phyloP scores from a whole-genome alignment of 108 stramenopile species.

The Schizochytrium sp. region DNA sequence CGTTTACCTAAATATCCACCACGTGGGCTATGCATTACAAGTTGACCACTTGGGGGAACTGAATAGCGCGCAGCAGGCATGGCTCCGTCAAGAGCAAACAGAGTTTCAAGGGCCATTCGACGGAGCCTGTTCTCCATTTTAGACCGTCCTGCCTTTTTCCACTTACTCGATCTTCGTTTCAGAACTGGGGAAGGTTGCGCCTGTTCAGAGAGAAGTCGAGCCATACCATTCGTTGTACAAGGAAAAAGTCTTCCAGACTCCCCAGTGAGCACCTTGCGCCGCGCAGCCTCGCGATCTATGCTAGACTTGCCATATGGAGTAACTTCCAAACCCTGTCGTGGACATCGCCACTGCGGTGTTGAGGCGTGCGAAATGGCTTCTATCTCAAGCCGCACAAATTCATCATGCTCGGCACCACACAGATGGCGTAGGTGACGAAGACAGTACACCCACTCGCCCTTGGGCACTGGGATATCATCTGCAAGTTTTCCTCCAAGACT shows the following conservation, averaged over 20 bases:
- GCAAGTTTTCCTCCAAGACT: constrained; percentile 11
- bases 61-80: not conserved
- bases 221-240: not conserved
- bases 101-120: not conserved
- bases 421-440: constrained; percentile 30
- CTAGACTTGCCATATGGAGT: not conserved
- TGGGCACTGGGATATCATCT: not conserved
- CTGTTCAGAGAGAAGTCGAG: not conserved
- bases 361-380: not conserved
- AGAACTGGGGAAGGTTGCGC: not conserved
- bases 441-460: constrained; percentile 53
- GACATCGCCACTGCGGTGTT: not conserved
- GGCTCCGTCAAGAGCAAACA: not conserved
- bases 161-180: not conserved
- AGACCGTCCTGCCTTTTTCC: not conserved
- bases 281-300: not conserved
- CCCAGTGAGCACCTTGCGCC: not conserved
- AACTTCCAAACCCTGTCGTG: not conserved
- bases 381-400: not conserved
- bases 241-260: not conserved
- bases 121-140: constrained; percentile 2
- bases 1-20: constrained; percentile 40
- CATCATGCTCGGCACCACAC: not conserved
- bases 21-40: constrained; percentile 47
- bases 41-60: not conserved